Percentiles rank a stretch among this genome's conserved stretches.
These are phyloP conservation scores for Stagonosporopsis cucurbitacearum DNA, from an alignment of 2,329 filamentous ascomycete genomes.

Conservation along the genomic window DNA sequence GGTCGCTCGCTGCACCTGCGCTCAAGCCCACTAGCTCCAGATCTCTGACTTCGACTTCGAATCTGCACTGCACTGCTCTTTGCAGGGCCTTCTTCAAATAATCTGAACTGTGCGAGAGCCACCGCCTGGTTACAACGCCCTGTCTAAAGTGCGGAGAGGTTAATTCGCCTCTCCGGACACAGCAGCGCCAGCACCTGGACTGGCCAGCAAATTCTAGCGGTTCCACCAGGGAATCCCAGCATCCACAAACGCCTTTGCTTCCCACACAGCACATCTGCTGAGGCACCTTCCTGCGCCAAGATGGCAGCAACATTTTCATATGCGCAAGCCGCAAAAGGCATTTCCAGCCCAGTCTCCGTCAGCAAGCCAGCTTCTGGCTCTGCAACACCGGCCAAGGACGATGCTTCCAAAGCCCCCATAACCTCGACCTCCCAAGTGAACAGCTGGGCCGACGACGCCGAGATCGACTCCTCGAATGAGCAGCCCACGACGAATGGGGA, in stretches of 20 bases:
- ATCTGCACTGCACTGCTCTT: constrained; percentile 10
- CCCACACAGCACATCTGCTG: constrained; percentile 7
- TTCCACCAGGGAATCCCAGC: constrained; percentile 42
- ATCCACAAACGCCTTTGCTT: constrained; percentile 15
- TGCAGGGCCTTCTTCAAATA: constrained; percentile 11
- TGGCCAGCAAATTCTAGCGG: constrained; percentile 40
- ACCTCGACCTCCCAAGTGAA: constrained; percentile 44
- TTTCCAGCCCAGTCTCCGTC: constrained; percentile 56
- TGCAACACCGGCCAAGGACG: constrained; percentile 51
- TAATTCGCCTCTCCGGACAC: constrained; percentile 51
- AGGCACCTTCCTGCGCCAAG: constrained; percentile 7
- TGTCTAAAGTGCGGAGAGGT: constrained; percentile 50
- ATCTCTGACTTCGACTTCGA: constrained; percentile 5
- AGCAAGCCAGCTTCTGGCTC: constrained; percentile 55
- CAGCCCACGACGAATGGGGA: constrained; percentile 35
- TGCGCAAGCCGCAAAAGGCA: constrained; percentile 91
- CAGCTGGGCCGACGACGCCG: constrained; percentile 58
- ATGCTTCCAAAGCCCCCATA: constrained; percentile 31
- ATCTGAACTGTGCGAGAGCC: constrained; percentile 12
- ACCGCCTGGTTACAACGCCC: constrained; percentile 29
- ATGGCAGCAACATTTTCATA: constrained; percentile 76
- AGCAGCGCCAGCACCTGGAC: constrained; percentile 35
- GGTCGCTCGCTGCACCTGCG: constrained; percentile 11
- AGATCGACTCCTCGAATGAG: constrained; percentile 44
- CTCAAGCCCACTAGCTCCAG: constrained; percentile 15